A percentile compares a stretch with the other conserved stretches of the same genome.
Evolutionary conservation across 805 yeast genomes (phyloP).

Genomic region (Hanseniaspora mollemarum): DNA sequence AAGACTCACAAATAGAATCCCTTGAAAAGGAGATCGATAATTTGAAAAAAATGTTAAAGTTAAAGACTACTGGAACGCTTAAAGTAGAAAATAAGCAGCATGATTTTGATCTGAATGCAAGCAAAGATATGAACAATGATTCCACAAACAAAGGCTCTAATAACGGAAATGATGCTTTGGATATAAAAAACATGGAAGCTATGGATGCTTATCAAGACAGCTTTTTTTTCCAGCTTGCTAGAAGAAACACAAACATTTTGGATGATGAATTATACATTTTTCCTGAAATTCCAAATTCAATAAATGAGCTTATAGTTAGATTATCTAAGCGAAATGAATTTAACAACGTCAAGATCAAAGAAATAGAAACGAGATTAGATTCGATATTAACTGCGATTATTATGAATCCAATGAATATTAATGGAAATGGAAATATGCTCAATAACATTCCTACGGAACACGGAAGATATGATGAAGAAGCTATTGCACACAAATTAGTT

Average conservation of each 20-base stretch:
- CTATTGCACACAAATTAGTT: conserved; percentile 60
- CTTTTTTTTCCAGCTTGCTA: conserved; percentile 9
- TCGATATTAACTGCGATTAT: conserved; percentile 47
- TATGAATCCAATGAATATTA: conserved; percentile 32
- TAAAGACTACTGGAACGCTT: conserved; percentile 19
- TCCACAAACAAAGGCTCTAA: background rate
- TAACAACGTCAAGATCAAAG: conserved; percentile 42
- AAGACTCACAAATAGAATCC: conserved; percentile 40
- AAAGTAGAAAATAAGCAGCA: background rate
- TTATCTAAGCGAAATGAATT: conserved; percentile 39
- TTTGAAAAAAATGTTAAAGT: conserved; percentile 29
- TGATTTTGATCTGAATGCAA: conserved; percentile 8
- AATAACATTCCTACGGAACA: conserved; percentile 36
- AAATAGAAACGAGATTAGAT: conserved; percentile 54
- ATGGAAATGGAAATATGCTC: background rate
- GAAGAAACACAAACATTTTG: conserved; percentile 19
- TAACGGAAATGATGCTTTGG: conserved; percentile 3
- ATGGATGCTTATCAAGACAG: conserved; percentile 10
- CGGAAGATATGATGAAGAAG: conserved; percentile 64
- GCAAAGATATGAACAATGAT: background rate
- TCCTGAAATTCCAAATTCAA: conserved; percentile 33
- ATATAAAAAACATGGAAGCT: background rate
- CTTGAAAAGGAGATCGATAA: conserved; percentile 37
- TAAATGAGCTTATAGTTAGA: conserved; percentile 39
- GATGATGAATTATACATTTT: conserved; percentile 16